These are phyloP conservation scores for Aspergillus nomiae DNA, from an alignment of 2,329 filamentous ascomycete species.

Conservation along the genomic window DNA sequence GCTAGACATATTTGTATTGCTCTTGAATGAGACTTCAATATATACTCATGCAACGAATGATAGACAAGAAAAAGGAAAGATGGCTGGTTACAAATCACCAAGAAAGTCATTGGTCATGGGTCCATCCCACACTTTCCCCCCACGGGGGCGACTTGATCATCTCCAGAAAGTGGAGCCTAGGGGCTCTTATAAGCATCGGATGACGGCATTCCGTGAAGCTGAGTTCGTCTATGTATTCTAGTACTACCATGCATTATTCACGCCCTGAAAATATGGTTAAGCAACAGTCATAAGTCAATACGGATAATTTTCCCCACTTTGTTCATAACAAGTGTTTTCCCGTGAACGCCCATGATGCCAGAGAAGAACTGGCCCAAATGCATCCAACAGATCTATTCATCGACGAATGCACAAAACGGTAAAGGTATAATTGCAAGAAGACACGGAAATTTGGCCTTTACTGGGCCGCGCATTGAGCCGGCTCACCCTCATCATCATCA, in stretches of 20 bases:
- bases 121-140: conserved; percentile 7
- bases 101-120: background rate
- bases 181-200: background rate
- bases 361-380: conserved; percentile 16
- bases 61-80: background rate
- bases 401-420: conserved; percentile 13
- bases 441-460: conserved; percentile 27
- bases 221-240: conserved; percentile 4
- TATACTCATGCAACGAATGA: background rate
- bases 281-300: conserved; percentile 1
- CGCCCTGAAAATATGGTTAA: background rate
- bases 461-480: conserved; percentile 53
- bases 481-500: conserved; percentile 50
- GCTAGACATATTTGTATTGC: background rate
- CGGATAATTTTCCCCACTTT: background rate
- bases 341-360: conserved; percentile 35
- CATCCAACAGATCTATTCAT: conserved; percentile 24
- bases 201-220: background rate
- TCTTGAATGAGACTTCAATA: background rate
- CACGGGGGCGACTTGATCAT: conserved; percentile 5
- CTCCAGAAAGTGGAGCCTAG: background rate
- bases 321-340: conserved; percentile 11
- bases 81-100: background rate
- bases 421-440: conserved; percentile 10
- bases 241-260: background rate